phyloP scores from a whole-genome alignment of 306 rosid species.

The Chamaecrista fasciculata region DNA sequence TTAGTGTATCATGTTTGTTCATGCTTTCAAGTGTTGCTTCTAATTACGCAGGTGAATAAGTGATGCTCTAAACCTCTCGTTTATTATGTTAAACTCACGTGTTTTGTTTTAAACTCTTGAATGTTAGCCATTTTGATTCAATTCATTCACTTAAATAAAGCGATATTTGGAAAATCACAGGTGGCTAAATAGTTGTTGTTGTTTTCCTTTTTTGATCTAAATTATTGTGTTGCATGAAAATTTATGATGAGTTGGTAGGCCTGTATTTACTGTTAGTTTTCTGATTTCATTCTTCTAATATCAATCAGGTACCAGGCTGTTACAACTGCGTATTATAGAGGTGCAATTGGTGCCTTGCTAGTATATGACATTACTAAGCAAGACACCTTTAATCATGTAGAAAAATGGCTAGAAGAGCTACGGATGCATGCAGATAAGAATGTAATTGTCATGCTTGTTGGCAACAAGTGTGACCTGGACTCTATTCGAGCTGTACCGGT shows the following conservation, averaged over 20 bases:
- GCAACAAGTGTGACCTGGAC: conserved; percentile 84
- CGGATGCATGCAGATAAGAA: conserved; percentile 75
- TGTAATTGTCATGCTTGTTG: conserved; percentile 78
- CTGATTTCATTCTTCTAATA: conserved; percentile 22
- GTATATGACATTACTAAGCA: conserved; percentile 85
- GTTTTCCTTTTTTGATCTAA: background rate
- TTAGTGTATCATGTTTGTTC: background rate
- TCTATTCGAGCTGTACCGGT: conserved; percentile 65
- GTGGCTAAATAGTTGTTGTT: background rate
- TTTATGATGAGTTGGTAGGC: background rate
- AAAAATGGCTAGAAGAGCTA: conserved; percentile 82
- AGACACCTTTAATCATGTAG: conserved; percentile 68
- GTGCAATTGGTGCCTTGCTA: conserved; percentile 89
- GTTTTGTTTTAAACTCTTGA: background rate
- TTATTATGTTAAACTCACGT: background rate
- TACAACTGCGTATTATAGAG: conserved; percentile 95
- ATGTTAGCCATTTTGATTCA: background rate
- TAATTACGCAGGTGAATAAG: background rate
- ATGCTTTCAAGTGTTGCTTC: background rate
- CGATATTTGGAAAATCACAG: background rate
- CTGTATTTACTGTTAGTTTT: background rate
- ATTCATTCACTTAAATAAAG: background rate
- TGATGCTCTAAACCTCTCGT: background rate
- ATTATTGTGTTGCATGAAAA: background rate
- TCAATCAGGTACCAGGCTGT: conserved; percentile 91